phyloP scores from a whole-genome alignment of 2,329 filamentous ascomycete genomes.

The Microdochium nivale region DNA sequence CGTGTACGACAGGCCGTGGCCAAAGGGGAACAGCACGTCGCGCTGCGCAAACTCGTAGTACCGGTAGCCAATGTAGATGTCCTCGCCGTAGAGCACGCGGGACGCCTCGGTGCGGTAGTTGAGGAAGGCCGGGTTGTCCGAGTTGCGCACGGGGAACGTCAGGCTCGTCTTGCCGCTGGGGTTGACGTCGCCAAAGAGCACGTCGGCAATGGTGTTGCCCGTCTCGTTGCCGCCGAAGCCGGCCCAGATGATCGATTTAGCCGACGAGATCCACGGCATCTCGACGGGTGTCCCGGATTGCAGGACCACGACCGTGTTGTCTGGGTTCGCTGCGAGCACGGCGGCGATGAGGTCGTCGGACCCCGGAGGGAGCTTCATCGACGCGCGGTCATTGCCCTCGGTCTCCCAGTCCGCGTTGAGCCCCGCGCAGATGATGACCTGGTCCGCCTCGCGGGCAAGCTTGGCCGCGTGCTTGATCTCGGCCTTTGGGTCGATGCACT shows the following conservation, averaged over 20 bases:
- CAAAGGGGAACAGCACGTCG: constrained; percentile 65
- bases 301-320: constrained; percentile 61
- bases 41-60: constrained; percentile 67
- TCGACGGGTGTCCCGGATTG: constrained; percentile 69
- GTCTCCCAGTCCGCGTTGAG: constrained; percentile 77
- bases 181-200: constrained; percentile 66
- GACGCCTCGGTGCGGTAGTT: constrained; percentile 66
- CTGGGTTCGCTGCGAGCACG: constrained; percentile 55
- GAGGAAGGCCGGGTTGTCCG: constrained; percentile 61
- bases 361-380: constrained; percentile 66
- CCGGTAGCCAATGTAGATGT: constrained; percentile 72
- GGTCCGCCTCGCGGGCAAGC: constrained; percentile 61
- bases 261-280: constrained; percentile 58
- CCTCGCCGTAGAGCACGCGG: constrained; percentile 68
- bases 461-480: constrained; percentile 59
- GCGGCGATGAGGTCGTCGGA: constrained; percentile 62
- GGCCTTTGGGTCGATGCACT: constrained; percentile 45
- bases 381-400: constrained; percentile 69
- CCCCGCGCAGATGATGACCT: constrained; percentile 71
- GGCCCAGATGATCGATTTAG: constrained; percentile 58
- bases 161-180: constrained; percentile 67
- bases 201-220: constrained; percentile 71
- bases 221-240: constrained; percentile 88
- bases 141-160: constrained; percentile 53
- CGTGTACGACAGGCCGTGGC: constrained; percentile 72